phyloP scores from a whole-genome alignment of 192 early-diverging fungal species.

The Lunasporangiospora selenospora region DNA sequence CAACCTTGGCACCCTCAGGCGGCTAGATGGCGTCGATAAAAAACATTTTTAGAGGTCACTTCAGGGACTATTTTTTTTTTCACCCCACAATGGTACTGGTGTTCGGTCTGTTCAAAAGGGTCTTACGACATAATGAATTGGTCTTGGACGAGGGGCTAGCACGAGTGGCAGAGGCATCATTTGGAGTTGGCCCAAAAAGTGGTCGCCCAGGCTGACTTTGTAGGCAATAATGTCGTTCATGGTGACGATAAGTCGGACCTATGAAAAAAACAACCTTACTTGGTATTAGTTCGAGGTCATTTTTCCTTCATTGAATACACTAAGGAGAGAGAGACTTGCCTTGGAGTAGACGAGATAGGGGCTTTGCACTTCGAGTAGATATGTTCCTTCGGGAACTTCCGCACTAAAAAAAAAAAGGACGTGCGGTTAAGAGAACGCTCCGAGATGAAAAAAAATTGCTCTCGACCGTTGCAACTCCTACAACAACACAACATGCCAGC shows the following conservation, averaged over 20 bases:
- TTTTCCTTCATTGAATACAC: neutral
- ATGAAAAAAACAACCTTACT: neutral
- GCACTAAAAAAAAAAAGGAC: neutral
- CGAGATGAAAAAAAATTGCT: neutral
- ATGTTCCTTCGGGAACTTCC: conserved; percentile 17
- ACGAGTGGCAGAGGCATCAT: conserved; percentile 10
- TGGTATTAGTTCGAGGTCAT: neutral
- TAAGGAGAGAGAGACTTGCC: neutral
- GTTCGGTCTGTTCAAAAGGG: neutral
- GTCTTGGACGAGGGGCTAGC: conserved; percentile 20
- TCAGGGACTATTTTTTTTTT: neutral
- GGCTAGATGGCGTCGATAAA: conserved; percentile 8
- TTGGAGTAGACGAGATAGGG: conserved; percentile 20
- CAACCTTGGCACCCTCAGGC: conserved; percentile 21
- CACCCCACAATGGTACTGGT: neutral
- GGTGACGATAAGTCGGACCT: conserved; percentile 11
- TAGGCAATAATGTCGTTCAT: conserved; percentile 3
- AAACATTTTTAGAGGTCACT: neutral
- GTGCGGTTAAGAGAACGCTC: neutral
- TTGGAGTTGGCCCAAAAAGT: conserved; percentile 5
- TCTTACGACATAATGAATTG: conserved; percentile 26
- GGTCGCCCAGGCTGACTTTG: conserved; percentile 17
- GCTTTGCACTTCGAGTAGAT: conserved; percentile 20
- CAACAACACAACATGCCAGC: neutral
- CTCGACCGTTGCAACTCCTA: too few relatives aligned